A percentile compares a stretch with the other conserved stretches of the same genome.
Evolutionary conservation across 202 grass and related monocot genomes (phyloP).

Genomic region (Dendrocalamus latiflorus): DNA sequence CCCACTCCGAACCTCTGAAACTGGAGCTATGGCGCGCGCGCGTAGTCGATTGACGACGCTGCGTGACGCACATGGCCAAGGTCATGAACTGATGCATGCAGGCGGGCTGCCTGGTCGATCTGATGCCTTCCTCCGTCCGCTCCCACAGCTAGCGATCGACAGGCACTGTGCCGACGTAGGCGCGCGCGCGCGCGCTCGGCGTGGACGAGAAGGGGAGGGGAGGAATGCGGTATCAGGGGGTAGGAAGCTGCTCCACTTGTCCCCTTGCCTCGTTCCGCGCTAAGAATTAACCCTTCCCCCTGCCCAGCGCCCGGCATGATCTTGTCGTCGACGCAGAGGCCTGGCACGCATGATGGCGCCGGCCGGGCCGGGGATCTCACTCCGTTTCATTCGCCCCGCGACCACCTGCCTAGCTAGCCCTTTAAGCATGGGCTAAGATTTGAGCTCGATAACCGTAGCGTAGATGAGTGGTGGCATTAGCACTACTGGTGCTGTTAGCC

Average conservation of each 20-base stretch:
- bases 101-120: not conserved
- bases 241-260: constrained; percentile 40
- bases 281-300: not conserved
- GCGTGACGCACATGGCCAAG: constrained; percentile 47
- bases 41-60: constrained; percentile 8
- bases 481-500: not conserved
- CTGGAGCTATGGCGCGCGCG: not conserved
- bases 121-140: constrained; percentile 1
- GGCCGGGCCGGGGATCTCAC: constrained; percentile 34
- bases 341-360: constrained; percentile 42
- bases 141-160: not conserved
- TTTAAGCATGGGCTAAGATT: constrained; percentile 54
- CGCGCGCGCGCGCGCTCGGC: not conserved
- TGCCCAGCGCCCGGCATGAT: constrained; percentile 32
- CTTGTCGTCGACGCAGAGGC: constrained; percentile 40
- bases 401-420: not conserved
- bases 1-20: not conserved
- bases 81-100: not conserved
- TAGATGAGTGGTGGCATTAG: constrained; percentile 31
- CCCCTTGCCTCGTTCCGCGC: constrained; percentile 36
- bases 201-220: not conserved
- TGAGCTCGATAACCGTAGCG: constrained; percentile 44
- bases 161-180: constrained; percentile 1
- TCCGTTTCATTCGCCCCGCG: not conserved
- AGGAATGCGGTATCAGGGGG: constrained; percentile 20